These are phyloP conservation scores for Arthrobotrys entomopaga DNA, from an alignment of 2,329 filamentous ascomycete species.

Conservation along the genomic window DNA sequence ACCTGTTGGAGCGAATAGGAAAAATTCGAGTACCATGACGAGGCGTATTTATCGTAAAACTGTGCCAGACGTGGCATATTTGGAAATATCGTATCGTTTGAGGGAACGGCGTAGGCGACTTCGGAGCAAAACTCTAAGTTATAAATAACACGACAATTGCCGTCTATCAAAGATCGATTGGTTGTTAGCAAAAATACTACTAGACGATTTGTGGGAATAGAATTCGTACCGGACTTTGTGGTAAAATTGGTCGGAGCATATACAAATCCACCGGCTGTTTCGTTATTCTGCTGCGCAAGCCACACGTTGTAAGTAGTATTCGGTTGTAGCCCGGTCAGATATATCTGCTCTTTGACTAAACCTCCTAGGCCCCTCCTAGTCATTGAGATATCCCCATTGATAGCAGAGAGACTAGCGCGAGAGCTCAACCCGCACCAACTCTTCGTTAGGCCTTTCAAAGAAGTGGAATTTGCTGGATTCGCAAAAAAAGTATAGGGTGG, in stretches of 20 bases:
- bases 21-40: slow-evolving; percentile 78
- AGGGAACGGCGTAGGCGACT: slow-evolving; percentile 89
- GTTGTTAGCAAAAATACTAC: slow-evolving; percentile 7
- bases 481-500: slow-evolving; percentile 82
- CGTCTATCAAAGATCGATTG: slow-evolving; percentile 65
- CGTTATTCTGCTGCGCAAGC: slow-evolving; percentile 63
- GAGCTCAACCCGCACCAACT: slow-evolving; percentile 84
- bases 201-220: too few species aligned
- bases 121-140: slow-evolving; percentile 89
- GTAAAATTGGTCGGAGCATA: slow-evolving; percentile 77
- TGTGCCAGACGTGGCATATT: slow-evolving; percentile 71
- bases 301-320: slow-evolving; percentile 52
- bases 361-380: slow-evolving; percentile 74
- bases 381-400: slow-evolving; percentile 71
- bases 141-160: slow-evolving; percentile 85
- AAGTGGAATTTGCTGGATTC: slow-evolving; percentile 69
- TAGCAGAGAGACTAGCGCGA: slow-evolving; percentile 72
- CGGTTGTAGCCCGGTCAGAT: slow-evolving; percentile 73
- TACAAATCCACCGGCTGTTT: slow-evolving; percentile 76
- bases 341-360: slow-evolving; percentile 86
- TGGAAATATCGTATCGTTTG: slow-evolving; percentile 73
- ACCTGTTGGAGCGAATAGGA: slow-evolving; percentile 83
- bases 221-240: slow-evolving; percentile 76
- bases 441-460: slow-evolving; percentile 75
- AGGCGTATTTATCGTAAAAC: slow-evolving; percentile 82